phyloP scores from a whole-genome alignment of 352 stramenopile species.

The Saprolegnia parasitica region DNA sequence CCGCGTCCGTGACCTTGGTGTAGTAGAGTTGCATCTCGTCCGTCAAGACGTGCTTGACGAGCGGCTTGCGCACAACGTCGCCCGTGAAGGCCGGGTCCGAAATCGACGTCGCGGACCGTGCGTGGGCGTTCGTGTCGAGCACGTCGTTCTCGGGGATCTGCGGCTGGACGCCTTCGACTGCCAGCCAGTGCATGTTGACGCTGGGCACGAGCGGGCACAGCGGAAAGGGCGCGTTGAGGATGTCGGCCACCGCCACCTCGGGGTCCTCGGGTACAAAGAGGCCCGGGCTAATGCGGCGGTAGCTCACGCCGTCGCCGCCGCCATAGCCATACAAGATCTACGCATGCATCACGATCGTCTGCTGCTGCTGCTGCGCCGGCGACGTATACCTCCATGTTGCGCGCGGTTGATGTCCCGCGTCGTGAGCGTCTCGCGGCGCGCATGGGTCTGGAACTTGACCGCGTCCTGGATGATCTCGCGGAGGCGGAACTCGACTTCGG shows the following conservation, averaged over 20 bases:
- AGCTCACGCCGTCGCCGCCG: conserved; percentile 44
- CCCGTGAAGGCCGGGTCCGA: conserved; percentile 71
- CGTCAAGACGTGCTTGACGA: conserved; percentile 72
- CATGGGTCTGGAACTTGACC: conserved; percentile 78
- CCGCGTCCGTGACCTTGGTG: conserved; percentile 62
- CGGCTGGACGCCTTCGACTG: conserved; percentile 76
- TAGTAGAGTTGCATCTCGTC: conserved; percentile 89
- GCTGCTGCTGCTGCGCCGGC: too few species aligned
- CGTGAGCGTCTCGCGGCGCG: conserved; percentile 51
- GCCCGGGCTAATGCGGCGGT: conserved; percentile 36
- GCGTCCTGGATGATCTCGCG: conserved; percentile 80
- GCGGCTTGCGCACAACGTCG: conserved; percentile 53
- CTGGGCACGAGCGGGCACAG: conserved; percentile 64
- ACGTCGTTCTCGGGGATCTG: conserved; percentile 81
- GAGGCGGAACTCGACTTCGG: conserved; percentile 74
- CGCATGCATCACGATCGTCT: conserved; percentile 5
- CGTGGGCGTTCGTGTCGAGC: conserved; percentile 45
- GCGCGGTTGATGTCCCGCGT: conserved; percentile 67
- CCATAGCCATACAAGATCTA: conserved; percentile 74
- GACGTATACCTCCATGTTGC: conserved; percentile 54
- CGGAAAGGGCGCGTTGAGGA: conserved; percentile 70
- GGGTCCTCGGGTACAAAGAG: conserved; percentile 74
- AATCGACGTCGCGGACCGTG: conserved; percentile 45
- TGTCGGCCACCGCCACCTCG: conserved; percentile 59
- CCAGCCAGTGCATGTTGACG: conserved; percentile 78